Evolutionary conservation across 2,329 filamentous ascomycete species (phyloP).

Genomic region (Xylaria multiplex): DNA sequence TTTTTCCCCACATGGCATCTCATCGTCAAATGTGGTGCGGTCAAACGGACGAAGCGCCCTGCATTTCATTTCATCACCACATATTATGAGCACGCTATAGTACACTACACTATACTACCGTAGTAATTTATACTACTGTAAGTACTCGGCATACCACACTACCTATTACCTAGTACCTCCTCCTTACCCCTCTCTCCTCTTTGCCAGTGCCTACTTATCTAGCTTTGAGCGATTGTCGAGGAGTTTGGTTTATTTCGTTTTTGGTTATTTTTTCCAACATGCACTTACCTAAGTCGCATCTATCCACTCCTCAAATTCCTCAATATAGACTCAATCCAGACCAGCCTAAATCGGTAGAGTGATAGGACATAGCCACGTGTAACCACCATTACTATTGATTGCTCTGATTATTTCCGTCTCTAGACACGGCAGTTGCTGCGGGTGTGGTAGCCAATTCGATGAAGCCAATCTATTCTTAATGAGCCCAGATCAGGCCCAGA

Average conservation of each 20-base stretch:
- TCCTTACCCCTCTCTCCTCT: too few relatives aligned
- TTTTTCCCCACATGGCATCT: constrained; percentile 26
- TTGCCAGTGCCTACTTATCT: too few relatives aligned
- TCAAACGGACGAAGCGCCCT: constrained; percentile 3
- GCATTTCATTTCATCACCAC: constrained; percentile 2
- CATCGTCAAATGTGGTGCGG: constrained; percentile 9
- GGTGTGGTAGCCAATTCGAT: constrained; percentile 26
- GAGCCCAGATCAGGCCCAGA: constrained; percentile 22
- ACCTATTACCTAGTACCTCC: too few relatives aligned
- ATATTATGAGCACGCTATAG: too few relatives aligned
- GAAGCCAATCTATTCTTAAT: constrained; percentile 30
- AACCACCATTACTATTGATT: constrained; percentile 18
- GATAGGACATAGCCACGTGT: constrained; percentile 25
- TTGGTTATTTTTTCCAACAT: too few relatives aligned
- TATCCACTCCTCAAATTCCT: neutral
- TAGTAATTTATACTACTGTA: neutral
- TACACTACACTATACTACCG: neutral
- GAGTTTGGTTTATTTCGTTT: too few relatives aligned
- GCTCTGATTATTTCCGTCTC: constrained; percentile 25
- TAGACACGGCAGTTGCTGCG: constrained; percentile 31
- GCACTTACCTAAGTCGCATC: too few relatives aligned
- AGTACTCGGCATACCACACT: neutral
- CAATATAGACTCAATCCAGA: constrained; percentile 11
- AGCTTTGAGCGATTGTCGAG: too few relatives aligned
- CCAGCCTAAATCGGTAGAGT: constrained; percentile 31